Evolutionary conservation across 805 yeast genomes (phyloP).

Genomic region (Saccharomycopsis babjevae): DNA sequence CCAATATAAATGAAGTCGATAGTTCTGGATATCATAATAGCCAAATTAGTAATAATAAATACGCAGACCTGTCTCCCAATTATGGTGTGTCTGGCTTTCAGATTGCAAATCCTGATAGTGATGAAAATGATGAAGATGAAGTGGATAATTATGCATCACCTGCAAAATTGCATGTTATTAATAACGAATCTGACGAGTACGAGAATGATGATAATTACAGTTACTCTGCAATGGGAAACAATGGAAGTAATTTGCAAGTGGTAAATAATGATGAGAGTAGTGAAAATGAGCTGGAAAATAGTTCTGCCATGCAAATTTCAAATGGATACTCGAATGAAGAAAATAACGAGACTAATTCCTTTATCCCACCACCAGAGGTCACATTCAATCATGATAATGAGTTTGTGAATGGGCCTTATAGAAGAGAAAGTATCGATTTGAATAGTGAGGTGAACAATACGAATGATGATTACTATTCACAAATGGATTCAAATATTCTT

Average conservation of each 20-base stretch:
- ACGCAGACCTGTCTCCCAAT: neutral
- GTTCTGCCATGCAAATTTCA: neutral
- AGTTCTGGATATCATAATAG: neutral
- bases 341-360: neutral
- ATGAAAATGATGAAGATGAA: constrained; percentile 1
- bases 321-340: neutral
- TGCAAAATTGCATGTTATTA: neutral
- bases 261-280: neutral
- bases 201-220: constrained; percentile 5
- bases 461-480: neutral
- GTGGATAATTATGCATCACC: constrained; percentile 4
- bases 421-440: neutral
- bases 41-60: neutral
- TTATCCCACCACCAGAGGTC: neutral
- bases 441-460: neutral
- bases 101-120: neutral
- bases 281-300: neutral
- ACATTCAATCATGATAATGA: neutral
- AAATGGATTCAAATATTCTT: neutral
- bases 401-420: neutral
- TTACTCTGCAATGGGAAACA: neutral
- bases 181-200: constrained; percentile 7
- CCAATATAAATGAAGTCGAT: neutral
- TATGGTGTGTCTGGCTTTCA: neutral
- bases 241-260: neutral